Conservation (phyloP, 225 moss, liverwort and hornwort species). For the Pseudoscleropodium purum region DNA sequence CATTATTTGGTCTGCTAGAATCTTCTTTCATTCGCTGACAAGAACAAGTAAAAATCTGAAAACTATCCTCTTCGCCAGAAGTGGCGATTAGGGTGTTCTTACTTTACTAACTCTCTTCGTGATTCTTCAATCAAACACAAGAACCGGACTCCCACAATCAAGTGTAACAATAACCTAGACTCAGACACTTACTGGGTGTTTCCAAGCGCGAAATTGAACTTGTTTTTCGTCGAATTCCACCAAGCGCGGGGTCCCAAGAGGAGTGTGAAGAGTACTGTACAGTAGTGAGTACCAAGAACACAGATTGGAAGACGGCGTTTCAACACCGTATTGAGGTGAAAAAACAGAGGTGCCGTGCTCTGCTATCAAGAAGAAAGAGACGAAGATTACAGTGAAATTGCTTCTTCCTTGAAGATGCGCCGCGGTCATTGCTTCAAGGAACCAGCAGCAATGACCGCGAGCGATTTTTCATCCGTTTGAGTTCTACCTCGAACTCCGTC, state of each 20-base stretch:
- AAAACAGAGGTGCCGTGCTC: background rate
- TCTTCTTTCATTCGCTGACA: background rate
- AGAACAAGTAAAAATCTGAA: background rate
- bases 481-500: background rate
- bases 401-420: background rate
- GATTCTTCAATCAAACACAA: background rate
- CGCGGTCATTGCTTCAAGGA: too few relatives aligned
- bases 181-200: background rate
- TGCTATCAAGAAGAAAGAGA: background rate
- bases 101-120: background rate
- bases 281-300: background rate
- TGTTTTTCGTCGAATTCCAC: background rate
- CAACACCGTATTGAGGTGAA: background rate
- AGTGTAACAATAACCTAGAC: background rate
- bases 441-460: background rate
- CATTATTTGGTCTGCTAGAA: background rate
- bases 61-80: background rate
- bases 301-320: background rate
- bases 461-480: background rate
- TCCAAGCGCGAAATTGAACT: background rate
- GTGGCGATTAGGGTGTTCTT: background rate
- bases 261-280: background rate
- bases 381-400: background rate
- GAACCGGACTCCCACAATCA: background rate
- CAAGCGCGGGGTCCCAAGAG: background rate